Conservation (phyloP, 371 early-diverging fungal species). For the Capniomyces stellatus region DNA sequence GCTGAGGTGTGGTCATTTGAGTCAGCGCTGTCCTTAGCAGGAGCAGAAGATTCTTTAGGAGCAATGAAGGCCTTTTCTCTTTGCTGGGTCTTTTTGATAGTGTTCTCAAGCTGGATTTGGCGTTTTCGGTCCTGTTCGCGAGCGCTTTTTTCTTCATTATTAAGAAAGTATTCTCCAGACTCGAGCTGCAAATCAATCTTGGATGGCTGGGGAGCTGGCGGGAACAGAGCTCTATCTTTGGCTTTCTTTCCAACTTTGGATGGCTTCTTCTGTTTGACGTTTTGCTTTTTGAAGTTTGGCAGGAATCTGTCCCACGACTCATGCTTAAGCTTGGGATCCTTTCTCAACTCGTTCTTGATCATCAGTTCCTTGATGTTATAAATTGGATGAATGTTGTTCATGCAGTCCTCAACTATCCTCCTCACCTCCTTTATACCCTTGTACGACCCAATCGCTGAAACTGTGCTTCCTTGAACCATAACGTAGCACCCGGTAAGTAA, state of each 20-base stretch:
- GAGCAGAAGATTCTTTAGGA: constrained; percentile 32
- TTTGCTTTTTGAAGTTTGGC: constrained; percentile 93
- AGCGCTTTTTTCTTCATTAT: constrained; percentile 38
- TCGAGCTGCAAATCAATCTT: constrained; percentile 89
- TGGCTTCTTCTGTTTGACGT: constrained; percentile 58
- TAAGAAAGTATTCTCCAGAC: constrained; percentile 90
- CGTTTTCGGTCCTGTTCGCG: constrained; percentile 42
- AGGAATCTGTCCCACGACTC: constrained; percentile 98
- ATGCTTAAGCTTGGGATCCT: constrained; percentile 83
- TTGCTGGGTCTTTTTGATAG: constrained; percentile 35
- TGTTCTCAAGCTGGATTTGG: constrained; percentile 38
- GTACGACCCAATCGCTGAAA: constrained; percentile 85
- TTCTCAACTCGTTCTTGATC: constrained; percentile 95
- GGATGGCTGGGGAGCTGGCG: constrained; percentile 68
- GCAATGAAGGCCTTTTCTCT: constrained; percentile 53
- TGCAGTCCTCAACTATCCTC: constrained; percentile 85
- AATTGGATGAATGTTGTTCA: constrained; percentile 99
- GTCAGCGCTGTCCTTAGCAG: not conserved
- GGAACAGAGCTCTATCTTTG: constrained; percentile 75
- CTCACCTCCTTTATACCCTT: constrained; percentile 84
- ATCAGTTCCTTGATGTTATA: constrained; percentile 99
- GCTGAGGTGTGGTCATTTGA: not conserved
- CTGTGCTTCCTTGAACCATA: constrained; percentile 96
- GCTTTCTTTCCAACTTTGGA: constrained; percentile 36
- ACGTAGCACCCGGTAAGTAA: constrained; percentile 92